Evolutionary conservation across 140 eudicot genomes (phyloP).

Genomic region (Senecio squalidus): DNA sequence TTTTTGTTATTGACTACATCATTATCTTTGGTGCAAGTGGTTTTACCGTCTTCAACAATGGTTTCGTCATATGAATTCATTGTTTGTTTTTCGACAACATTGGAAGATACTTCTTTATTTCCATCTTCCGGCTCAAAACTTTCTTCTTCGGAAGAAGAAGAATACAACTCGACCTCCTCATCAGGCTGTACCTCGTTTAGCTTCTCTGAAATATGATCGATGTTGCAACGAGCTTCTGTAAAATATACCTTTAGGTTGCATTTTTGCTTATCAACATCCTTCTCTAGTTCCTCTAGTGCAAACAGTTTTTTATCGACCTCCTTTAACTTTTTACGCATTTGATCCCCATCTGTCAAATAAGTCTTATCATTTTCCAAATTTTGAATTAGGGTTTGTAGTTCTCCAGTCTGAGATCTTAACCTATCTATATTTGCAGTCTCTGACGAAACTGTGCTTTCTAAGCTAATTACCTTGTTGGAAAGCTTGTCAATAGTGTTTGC

Average conservation of each 20-base stretch:
- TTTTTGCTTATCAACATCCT: conserved; percentile 39
- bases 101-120: not conserved
- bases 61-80: conserved; percentile 1
- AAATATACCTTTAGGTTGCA: conserved; percentile 34
- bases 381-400: conserved; percentile 54
- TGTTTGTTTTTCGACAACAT: not conserved
- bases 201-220: conserved; percentile 49
- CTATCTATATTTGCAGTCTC: conserved; percentile 61
- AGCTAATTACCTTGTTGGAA: conserved; percentile 55
- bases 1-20: not conserved
- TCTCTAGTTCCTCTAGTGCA: conserved; percentile 38
- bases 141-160: conserved; percentile 23
- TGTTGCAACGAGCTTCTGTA: conserved; percentile 42
- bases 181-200: conserved; percentile 59
- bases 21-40: not conserved
- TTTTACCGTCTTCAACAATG: conserved; percentile 12
- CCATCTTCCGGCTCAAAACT: conserved; percentile 13
- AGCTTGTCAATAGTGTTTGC: conserved; percentile 75
- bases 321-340: conserved; percentile 38
- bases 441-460: conserved; percentile 64
- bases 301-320: conserved; percentile 51
- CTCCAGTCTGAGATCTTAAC: conserved; percentile 50
- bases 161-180: conserved; percentile 30
- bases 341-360: conserved; percentile 28
- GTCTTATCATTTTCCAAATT: conserved; percentile 71